Evolutionary conservation across 176 grass and related monocot genomes (phyloP).

Genomic region (Otatea glauca): DNA sequence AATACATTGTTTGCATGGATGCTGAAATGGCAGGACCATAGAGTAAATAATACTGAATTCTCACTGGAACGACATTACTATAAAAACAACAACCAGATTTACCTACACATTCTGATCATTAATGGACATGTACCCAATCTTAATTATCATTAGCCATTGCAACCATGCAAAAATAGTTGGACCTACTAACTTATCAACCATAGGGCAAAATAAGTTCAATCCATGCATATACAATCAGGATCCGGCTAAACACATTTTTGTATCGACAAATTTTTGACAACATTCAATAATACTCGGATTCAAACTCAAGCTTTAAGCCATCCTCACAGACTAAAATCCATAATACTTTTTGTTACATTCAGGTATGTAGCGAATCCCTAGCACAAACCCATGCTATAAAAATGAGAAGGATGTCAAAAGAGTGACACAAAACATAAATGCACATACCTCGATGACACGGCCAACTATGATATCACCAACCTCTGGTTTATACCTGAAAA

Average conservation of each 20-base stretch:
- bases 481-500: slow-evolving; percentile 88
- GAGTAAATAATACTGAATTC: neutral
- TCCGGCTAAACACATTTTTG: neutral
- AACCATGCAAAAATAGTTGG: neutral
- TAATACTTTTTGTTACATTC: neutral
- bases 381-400: slow-evolving; percentile 18
- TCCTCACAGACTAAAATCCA: neutral
- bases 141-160: neutral
- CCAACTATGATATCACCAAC: slow-evolving; percentile 99
- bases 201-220: neutral
- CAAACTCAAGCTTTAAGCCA: neutral
- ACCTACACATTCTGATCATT: neutral
- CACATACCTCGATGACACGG: slow-evolving; percentile 83
- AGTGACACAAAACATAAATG: neutral
- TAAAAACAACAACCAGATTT: slow-evolving; percentile 23
- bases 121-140: neutral
- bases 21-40: slow-evolving; percentile 11
- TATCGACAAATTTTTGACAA: slow-evolving; percentile 11
- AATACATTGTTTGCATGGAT: slow-evolving; percentile 4
- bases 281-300: neutral
- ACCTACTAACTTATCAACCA: neutral
- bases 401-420: neutral
- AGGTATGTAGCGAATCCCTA: neutral
- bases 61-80: neutral
- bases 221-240: neutral